These are phyloP conservation scores for Wickerhamiella spandovensis DNA, from an alignment of 805 yeast species.

Conservation along the genomic window DNA sequence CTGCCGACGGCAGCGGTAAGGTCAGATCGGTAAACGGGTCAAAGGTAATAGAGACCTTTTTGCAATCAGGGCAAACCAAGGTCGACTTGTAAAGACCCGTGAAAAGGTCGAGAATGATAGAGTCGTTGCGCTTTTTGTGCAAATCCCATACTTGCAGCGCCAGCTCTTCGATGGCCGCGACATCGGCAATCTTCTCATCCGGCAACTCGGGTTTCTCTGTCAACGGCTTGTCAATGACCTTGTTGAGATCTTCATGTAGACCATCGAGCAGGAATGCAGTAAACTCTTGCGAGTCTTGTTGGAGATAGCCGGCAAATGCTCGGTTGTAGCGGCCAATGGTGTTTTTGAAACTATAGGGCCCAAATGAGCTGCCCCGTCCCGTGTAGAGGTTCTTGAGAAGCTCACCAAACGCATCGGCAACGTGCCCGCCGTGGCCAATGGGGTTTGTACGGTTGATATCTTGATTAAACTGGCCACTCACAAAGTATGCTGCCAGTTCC, in stretches of 20 bases:
- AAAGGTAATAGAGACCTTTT: constrained; percentile 69
- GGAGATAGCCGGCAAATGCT: constrained; percentile 67
- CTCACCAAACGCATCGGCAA: constrained; percentile 63
- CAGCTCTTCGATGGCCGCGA: constrained; percentile 39
- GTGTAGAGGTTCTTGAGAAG: constrained; percentile 48
- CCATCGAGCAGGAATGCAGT: constrained; percentile 79
- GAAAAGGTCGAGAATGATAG: constrained; percentile 72
- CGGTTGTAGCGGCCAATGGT: constrained; percentile 69
- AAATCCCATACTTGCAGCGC: constrained; percentile 72
- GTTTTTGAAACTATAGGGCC: constrained; percentile 68
- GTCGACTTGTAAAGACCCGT: constrained; percentile 88
- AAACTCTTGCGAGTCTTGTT: constrained; percentile 91
- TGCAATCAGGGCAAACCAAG: constrained; percentile 73
- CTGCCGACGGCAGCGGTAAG: constrained; percentile 65
- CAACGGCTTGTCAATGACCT: constrained; percentile 71
- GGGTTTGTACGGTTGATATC: constrained; percentile 74
- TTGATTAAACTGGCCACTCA: constrained; percentile 36
- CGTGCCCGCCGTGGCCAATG: constrained; percentile 69
- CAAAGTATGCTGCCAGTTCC: constrained; percentile 64
- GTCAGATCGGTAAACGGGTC: constrained; percentile 91
- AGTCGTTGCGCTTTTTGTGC: constrained; percentile 70
- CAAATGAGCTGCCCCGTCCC: constrained; percentile 22
- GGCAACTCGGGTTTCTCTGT: constrained; percentile 72
- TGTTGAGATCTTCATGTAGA: constrained; percentile 80
- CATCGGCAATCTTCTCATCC: constrained; percentile 41